Evolutionary conservation across 2,329 filamentous ascomycete species (phyloP).

Genomic region (Mycosphaerelloides madeirae): DNA sequence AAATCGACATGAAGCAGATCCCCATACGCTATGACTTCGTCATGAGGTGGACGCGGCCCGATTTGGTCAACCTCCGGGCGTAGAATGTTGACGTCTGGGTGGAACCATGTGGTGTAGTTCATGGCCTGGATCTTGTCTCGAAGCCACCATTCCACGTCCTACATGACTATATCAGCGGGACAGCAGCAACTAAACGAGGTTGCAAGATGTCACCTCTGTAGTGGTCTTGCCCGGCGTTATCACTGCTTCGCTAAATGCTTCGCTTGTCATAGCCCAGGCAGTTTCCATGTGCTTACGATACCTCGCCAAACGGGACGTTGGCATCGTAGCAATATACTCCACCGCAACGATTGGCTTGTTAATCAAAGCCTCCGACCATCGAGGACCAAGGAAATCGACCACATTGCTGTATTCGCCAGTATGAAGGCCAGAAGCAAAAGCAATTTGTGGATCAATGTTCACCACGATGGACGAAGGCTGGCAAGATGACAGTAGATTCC

Average conservation of each 20-base stretch:
- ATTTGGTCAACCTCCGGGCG: constrained; percentile 1
- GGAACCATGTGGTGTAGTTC: constrained; percentile 22
- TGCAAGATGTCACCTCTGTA: constrained; percentile 2
- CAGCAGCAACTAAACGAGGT: neutral
- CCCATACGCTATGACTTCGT: constrained; percentile 4
- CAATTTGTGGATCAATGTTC: constrained; percentile 16
- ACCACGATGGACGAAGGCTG: constrained; percentile 13
- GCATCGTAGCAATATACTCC: constrained; percentile 19
- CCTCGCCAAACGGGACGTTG: constrained; percentile 12
- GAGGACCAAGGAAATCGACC: constrained; percentile 4
- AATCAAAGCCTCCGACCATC: constrained; percentile 10
- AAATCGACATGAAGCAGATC: constrained; percentile 21
- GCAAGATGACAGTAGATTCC: constrained; percentile 7
- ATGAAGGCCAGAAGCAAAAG: constrained; percentile 18
- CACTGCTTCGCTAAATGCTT: constrained; percentile 15
- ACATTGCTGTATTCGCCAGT: constrained; percentile 12
- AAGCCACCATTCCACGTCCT: constrained; percentile 22
- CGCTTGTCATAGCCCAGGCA: constrained; percentile 16
- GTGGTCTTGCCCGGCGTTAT: constrained; percentile 14
- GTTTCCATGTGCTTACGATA: constrained; percentile 19
- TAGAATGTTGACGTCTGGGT: constrained; percentile 16
- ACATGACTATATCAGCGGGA: neutral
- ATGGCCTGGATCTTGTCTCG: constrained; percentile 17
- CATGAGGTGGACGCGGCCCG: neutral
- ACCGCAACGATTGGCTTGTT: constrained; percentile 17